A percentile compares a stretch with the other conserved stretches of the same genome.
These are phyloP conservation scores for Chondrus crispus DNA, from an alignment of 23 red algal species.

Conservation along the genomic window DNA sequence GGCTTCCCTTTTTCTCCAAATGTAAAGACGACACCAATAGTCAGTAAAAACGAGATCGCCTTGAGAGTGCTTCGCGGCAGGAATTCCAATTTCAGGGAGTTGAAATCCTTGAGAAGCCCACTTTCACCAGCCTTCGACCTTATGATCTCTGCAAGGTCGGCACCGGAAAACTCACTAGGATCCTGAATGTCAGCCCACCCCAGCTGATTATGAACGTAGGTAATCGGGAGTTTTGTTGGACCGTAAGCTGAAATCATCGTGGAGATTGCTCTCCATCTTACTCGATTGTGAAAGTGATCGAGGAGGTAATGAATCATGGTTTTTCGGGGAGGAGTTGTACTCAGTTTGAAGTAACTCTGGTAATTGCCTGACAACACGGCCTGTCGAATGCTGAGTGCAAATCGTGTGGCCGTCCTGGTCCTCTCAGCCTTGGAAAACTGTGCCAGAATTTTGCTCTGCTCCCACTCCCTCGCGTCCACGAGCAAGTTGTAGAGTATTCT, in stretches of 20 bases:
- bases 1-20: neutral
- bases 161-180: neutral
- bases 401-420: constrained; percentile 16
- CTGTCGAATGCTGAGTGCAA: constrained; percentile 25
- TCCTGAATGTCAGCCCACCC: neutral
- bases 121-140: neutral
- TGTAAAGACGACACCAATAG: neutral
- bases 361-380: constrained; percentile 58
- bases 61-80: neutral
- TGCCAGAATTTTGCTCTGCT: constrained; percentile 35
- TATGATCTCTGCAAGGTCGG: neutral
- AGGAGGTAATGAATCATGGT: constrained; percentile 60
- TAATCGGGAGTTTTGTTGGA: constrained; percentile 18
- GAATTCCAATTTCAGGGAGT: neutral
- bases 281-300: constrained; percentile 32
- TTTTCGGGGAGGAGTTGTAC: constrained; percentile 30
- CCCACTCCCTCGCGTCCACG: constrained; percentile 35
- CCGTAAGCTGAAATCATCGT: constrained; percentile 20
- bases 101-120: neutral
- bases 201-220: neutral
- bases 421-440: constrained; percentile 24
- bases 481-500: constrained; percentile 57
- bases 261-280: constrained; percentile 31
- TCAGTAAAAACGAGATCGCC: constrained; percentile 25
- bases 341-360: constrained; percentile 36